Conservation (phyloP, 257 asterid genomes). For the Cruciata laevipes region DNA sequence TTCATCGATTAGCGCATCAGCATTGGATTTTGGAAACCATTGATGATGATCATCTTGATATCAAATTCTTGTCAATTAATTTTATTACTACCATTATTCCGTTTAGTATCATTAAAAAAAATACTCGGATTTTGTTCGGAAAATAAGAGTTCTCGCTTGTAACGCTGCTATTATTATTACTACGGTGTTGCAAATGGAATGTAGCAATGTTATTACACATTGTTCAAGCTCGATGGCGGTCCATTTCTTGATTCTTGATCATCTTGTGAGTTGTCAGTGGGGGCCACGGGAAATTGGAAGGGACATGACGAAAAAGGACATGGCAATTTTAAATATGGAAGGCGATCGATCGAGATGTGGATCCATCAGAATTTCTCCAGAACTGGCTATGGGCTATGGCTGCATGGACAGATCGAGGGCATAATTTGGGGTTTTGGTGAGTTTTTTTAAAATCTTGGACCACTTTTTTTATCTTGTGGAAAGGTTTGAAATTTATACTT, state of each 20-base stretch:
- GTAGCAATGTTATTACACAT: not conserved
- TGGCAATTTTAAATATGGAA: conserved; percentile 31
- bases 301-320: conserved; percentile 50
- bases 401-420: conserved; percentile 17
- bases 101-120: not conserved
- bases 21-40: conserved; percentile 37
- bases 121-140: not conserved
- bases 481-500: not conserved
- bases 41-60: conserved; percentile 11
- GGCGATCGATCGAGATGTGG: conserved; percentile 1
- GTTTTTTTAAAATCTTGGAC: conserved; percentile 14
- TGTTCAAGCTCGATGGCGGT: too few species aligned
- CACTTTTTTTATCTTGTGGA: conserved; percentile 5
- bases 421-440: not conserved
- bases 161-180: too few species aligned
- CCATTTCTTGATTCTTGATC: conserved; percentile 25
- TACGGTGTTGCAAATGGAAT: not conserved
- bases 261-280: conserved; percentile 75
- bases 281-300: conserved; percentile 43
- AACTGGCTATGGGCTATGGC: not conserved
- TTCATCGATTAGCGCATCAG: conserved; percentile 24
- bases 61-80: not conserved
- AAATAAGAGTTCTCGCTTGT: not conserved
- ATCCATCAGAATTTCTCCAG: not conserved
- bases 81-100: not conserved